phyloP scores from a whole-genome alignment of 2,329 filamentous ascomycete genomes.

The Claviceps cyperi region DNA sequence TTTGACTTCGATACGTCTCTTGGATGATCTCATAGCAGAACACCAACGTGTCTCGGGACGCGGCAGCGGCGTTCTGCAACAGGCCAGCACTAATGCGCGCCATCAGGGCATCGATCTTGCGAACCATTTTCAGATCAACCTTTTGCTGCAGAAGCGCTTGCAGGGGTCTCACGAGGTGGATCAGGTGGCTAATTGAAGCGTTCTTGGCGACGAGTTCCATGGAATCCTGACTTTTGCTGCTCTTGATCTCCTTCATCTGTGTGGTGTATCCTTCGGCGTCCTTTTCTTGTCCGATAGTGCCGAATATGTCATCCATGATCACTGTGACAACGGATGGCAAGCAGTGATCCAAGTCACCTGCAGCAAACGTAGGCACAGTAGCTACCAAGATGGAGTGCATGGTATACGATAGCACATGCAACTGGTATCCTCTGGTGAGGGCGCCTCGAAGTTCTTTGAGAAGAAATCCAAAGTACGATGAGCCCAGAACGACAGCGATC shows the following conservation, averaged over 20 bases:
- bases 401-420: slow-evolving; percentile 90
- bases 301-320: slow-evolving; percentile 96
- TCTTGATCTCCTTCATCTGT: slow-evolving; percentile 95
- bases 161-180: slow-evolving; percentile 63
- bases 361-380: slow-evolving; percentile 54
- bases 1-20: slow-evolving; percentile 58
- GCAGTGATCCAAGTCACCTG: slow-evolving; percentile 84
- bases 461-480: slow-evolving; percentile 80
- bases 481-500: slow-evolving; percentile 67
- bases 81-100: slow-evolving; percentile 72
- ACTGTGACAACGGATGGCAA: slow-evolving; percentile 63
- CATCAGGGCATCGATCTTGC: slow-evolving; percentile 82
- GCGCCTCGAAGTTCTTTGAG: slow-evolving; percentile 78
- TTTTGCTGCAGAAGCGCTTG: slow-evolving; percentile 69
- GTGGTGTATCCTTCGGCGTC: slow-evolving; percentile 91
- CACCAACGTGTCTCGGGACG: slow-evolving; percentile 68
- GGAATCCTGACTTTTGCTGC: slow-evolving; percentile 94
- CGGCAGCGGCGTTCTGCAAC: slow-evolving; percentile 63
- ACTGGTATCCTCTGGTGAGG: slow-evolving; percentile 73
- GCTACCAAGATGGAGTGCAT: slow-evolving; percentile 80
- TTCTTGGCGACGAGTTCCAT: slow-evolving; percentile 85
- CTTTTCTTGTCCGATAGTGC: slow-evolving; percentile 83
- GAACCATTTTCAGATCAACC: slow-evolving; percentile 66
- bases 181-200: slow-evolving; percentile 59
- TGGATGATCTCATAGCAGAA: slow-evolving; percentile 94